Base-by-base conservation (phyloP, 129 eudicot genomes). In the Tagetes erecta region DNA sequence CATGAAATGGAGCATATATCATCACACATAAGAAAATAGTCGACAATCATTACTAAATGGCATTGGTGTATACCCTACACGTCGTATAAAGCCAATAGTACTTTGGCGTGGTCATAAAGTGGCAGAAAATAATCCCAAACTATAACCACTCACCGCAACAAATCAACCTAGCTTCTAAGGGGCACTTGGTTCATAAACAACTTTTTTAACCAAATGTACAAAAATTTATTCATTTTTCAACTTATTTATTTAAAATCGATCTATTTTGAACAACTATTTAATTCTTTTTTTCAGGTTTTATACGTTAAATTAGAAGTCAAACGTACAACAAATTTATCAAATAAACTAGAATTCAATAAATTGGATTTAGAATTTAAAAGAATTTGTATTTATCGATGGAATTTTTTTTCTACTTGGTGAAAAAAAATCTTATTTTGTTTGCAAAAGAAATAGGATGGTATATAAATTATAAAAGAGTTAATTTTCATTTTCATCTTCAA, bases 31-130 rank as follows among this genome's bases (percentile, higher is more conserved):
- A 36, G 42, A 38, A n/a, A 12, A 47, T 34, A 68, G 44, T 47
- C 9, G 44, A 49, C 46, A 33, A 68, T 68, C 58, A 68, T 65
- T 3, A 41, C 49, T 8, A 39, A 14, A 3, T 39, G 50, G 8
- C 42, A 70, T 70, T 70, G 2, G 60, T 73, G 41, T 63, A 60
- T 14, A 74, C 62, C 71, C 27, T 63, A 47, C n/a, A 68, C 50
- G 3, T 3, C 35, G 69, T 9, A 50, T 50, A 64, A 50, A 49
- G 64, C 79, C 64, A 8, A 36, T 49, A 37, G 50, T 35, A 46
- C 0, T 63, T 74, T 72, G 41, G 11, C 55, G 55, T 20, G 40
- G 52, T 37, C 8, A 40, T 39, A 20, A 39, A 71, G 5, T 0
- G 46, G 8, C 63, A 14, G 33, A 59, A 71, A 71, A 71, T 38